A percentile compares a stretch with the other conserved stretches of the same genome.
Evolutionary conservation across 345 rosid genomes (phyloP).

Genomic region (Pseudoturritis turrita): DNA sequence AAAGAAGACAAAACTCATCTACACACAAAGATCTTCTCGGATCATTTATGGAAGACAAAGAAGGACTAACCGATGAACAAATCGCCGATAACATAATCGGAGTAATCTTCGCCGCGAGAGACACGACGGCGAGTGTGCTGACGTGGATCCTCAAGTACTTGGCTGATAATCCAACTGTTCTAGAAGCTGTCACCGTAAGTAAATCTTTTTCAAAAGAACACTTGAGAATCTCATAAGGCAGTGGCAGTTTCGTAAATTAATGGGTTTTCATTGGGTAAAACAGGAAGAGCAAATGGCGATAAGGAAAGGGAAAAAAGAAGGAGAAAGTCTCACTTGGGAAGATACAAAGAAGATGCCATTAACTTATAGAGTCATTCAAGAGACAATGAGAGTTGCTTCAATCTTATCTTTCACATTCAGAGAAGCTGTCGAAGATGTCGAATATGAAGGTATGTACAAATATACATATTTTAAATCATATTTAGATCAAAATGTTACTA

Average conservation of each 20-base stretch:
- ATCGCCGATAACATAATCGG: conserved; percentile 92
- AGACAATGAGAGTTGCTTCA: conserved; percentile 77
- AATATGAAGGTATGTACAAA: conserved; percentile 57
- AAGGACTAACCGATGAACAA: conserved; percentile 66
- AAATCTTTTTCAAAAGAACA: neutral
- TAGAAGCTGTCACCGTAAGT: conserved; percentile 78
- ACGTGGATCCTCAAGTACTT: conserved; percentile 92
- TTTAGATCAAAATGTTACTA: neutral
- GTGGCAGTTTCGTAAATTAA: conserved; percentile 26
- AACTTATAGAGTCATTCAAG: conserved; percentile 73
- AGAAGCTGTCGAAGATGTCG: conserved; percentile 91
- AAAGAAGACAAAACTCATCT: conserved; percentile 43
- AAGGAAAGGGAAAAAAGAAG: conserved; percentile 41
- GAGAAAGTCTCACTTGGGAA: conserved; percentile 53
- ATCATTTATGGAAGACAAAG: conserved; percentile 74
- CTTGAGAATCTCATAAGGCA: neutral
- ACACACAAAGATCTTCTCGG: conserved; percentile 56
- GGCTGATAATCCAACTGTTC: conserved; percentile 60
- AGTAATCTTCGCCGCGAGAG: conserved; percentile 85
- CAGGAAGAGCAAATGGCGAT: conserved; percentile 81
- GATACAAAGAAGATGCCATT: conserved; percentile 80
- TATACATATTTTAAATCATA: neutral
- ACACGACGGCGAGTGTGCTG: conserved; percentile 79
- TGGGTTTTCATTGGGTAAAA: neutral
- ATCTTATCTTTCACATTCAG: conserved; percentile 84